Base-by-base conservation (phyloP, 257 asterid species). In the Capsicum baccatum region DNA sequence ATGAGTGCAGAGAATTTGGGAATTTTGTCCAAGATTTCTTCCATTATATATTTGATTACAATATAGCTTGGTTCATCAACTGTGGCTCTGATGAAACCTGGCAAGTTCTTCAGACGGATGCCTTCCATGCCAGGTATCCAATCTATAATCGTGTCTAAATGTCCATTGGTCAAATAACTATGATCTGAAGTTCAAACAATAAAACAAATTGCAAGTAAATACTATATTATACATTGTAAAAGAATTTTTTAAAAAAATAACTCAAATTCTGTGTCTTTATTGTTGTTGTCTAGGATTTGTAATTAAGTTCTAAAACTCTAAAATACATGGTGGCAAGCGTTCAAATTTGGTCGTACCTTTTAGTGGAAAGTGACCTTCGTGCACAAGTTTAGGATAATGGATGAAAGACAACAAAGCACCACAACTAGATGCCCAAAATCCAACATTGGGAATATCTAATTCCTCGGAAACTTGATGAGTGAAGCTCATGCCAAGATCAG, bases 121-220 rank as follows among this genome's bases (percentile, higher is more conserved):
- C 12, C 80, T 67, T 88, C 48, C 91, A 88, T 84, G 14, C 83
- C 84, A 0, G 85, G 86, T 37, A 86, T 86, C 88, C 88, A 88
- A 66, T 86, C 89, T 60, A 88, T 42, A 0, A 16, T 64, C 9
- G 86, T 85, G 5, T 86, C 87, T 4, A 88, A 84, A 76, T 48
- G 83, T 26, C 33, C 33, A 82, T 73, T 79, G 26, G 26, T 26
- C 26, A 26, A 26, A 26, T 26, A 26, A 26, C 26, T 13, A 26
- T 58, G 57, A 86, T 86, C 91, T 87, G 88, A 57, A 67, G 10
- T 6, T 63, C 16, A 82, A 35, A 14, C 35, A 69, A n/a, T 8
- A 69, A 8, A 15, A 55, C 13, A 19, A 68, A 37, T 14, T 52
- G 39, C 3, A 35, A 71, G 3, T 42, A 39, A 8, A 54, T 54